Base-by-base conservation (phyloP, 805 yeast species). In the Candida ulmi region DNA sequence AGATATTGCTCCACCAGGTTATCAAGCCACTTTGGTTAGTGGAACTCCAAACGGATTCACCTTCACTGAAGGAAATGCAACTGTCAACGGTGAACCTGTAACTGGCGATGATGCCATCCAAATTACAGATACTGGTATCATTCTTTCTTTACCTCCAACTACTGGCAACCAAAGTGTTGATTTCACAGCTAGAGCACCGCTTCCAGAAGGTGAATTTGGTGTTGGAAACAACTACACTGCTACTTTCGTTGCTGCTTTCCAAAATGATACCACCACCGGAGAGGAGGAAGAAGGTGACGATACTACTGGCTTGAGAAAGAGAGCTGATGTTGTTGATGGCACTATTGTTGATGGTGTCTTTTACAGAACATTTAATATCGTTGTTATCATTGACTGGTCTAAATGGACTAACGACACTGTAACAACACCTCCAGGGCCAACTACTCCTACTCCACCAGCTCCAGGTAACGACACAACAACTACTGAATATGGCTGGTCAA, bases 391-490 rank as follows among this genome's bases (percentile, higher is more conserved):
- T 26, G 29, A 26, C n/a, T 26, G 29, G 29, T 26, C 29, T 6
- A 6, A 26, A 12, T 26, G 15, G 13, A 26, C 11, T 13, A 26
- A 8, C 8, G 48, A 37, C 48, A 57, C 40, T 41, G 38, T 21
- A 61, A 65, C 36, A 45, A 58, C 11, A 23, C 26, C 24, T 12
- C 29, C 29, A 26, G 9, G n/a, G 27, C 59, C 61, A 29, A 36
- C 41, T 11, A 46, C 50, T 30, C 40, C 57, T 17, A 46, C 51
- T 23, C 55, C 60, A 26, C 46, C 47, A n/a, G n/a, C n/a, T n/a
- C n/a, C n/a, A n/a, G n/a, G n/a, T n/a, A n/a, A n/a, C n/a, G n/a
- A n/a, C n/a, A n/a, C n/a, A 21, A 41, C 56, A 21, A 54, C 66
- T 30, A 26, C 29, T 26, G 15, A 26, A 26, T 26, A 13, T 8